Evolutionary conservation across 495 filamentous ascomycete species (phyloP).

Genomic region (Podospora comata): DNA sequence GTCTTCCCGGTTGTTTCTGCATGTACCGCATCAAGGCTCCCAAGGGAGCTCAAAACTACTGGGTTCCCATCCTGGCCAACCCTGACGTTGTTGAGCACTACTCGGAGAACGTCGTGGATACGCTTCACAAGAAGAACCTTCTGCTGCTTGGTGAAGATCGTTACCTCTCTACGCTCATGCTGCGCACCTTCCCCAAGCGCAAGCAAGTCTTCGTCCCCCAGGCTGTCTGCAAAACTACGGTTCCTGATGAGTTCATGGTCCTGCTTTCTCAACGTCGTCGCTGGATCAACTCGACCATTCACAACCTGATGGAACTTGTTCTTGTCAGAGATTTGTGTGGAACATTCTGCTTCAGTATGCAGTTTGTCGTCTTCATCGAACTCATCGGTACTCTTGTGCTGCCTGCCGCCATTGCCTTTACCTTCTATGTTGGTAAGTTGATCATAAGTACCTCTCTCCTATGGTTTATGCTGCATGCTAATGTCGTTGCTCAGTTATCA

Average conservation of each 20-base stretch:
- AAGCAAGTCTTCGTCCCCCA: constrained; percentile 99
- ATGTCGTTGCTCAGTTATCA: constrained; percentile 56
- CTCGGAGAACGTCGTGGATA: constrained; percentile 99
- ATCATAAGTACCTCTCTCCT: background rate
- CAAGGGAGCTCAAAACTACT: constrained; percentile 98
- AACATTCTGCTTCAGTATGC: constrained; percentile 99
- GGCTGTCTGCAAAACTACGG: constrained; percentile 96
- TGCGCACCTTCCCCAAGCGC: constrained; percentile 97
- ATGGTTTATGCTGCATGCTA: background rate
- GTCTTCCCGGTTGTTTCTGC: constrained; percentile 98
- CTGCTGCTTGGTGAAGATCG: constrained; percentile 95
- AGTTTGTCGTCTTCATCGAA: constrained; percentile 96
- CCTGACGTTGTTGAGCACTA: constrained; percentile 99
- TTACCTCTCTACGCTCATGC: constrained; percentile 94
- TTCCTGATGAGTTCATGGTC: constrained; percentile 89
- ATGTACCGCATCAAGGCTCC: constrained; percentile 99
- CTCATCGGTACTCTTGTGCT: constrained; percentile 91
- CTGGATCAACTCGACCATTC: constrained; percentile 99
- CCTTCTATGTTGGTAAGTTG: constrained; percentile 84
- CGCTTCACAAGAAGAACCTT: constrained; percentile 96
- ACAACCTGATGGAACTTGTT: constrained; percentile 97
- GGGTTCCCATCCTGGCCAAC: constrained; percentile 98
- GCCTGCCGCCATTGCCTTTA: constrained; percentile 94
- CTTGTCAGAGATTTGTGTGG: constrained; percentile 95
- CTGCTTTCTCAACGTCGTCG: constrained; percentile 89